phyloP scores from a whole-genome alignment of 2,329 filamentous ascomycete species.

The Colletotrichum nymphaeae region DNA sequence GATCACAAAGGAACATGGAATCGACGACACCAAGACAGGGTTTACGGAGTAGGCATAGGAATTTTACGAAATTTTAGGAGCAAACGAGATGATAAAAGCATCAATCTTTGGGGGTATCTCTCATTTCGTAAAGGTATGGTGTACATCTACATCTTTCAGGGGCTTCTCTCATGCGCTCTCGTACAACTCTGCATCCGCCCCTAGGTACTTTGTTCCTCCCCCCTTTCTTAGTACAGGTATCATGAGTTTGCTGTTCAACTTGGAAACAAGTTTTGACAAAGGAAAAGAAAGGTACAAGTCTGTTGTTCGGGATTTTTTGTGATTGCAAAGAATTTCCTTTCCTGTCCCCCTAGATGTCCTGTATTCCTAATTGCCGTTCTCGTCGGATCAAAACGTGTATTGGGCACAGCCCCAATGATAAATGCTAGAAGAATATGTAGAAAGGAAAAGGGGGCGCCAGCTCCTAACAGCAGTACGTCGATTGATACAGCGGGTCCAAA shows the following conservation, averaged over 20 bases:
- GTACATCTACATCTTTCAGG: background rate
- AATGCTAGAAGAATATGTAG: background rate
- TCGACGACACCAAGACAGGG: conserved; percentile 11
- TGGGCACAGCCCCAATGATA: conserved; percentile 22
- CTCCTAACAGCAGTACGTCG: background rate
- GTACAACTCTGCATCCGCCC: background rate
- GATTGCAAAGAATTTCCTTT: background rate
- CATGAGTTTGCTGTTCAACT: background rate
- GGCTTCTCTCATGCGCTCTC: background rate
- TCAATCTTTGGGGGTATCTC: conserved; percentile 30
- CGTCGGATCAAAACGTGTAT: background rate
- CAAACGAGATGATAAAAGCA: background rate
- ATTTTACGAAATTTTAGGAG: background rate
- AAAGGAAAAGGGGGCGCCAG: background rate
- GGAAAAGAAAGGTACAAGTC: background rate
- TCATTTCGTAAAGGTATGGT: background rate
- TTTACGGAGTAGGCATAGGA: background rate
- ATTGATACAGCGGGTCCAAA: background rate
- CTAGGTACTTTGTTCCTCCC: no score
- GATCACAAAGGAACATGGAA: conserved; percentile 3
- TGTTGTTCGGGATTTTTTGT: background rate
- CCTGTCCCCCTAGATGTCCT: background rate
- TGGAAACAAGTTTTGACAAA: background rate
- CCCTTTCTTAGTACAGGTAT: conserved; percentile 13
- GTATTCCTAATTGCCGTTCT: conserved; percentile 13